Evolutionary conservation across 768 basidiomycete species (phyloP).

Genomic region (Candolleomyces eurysporus): DNA sequence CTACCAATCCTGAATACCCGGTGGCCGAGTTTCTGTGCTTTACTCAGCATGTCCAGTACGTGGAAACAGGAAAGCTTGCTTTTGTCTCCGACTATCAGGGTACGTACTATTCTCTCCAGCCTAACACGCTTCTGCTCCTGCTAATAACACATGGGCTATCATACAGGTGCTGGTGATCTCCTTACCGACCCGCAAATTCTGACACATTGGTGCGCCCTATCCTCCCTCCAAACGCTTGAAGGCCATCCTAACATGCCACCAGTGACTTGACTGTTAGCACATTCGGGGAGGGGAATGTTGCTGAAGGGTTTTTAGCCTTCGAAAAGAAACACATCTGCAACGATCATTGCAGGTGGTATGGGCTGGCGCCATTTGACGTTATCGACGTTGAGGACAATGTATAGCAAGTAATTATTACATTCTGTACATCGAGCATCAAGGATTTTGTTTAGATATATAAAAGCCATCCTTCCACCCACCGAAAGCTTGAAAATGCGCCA

Average conservation of each 20-base stretch:
- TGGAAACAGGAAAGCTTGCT: constrained; percentile 6
- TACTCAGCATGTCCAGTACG: constrained; percentile 18
- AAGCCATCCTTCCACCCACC: too few species aligned
- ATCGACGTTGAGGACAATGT: too few species aligned
- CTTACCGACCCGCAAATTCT: constrained; percentile 20
- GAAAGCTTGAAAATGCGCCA: too few species aligned
- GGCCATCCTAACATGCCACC: neutral
- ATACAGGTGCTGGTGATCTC: constrained; percentile 9
- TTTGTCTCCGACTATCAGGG: constrained; percentile 18
- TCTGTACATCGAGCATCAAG: too few species aligned
- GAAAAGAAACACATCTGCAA: constrained; percentile 6
- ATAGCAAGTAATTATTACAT: too few species aligned
- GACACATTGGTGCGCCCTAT: neutral
- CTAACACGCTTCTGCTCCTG: neutral
- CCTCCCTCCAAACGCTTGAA: neutral
- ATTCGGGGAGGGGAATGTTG: too few species aligned
- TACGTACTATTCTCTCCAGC: neutral
- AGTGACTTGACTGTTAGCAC: neutral
- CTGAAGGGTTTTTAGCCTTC: constrained; percentile 6
- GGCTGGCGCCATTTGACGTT: constrained; percentile 3
- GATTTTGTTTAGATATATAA: too few species aligned
- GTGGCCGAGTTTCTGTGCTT: constrained; percentile 14
- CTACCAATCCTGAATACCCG: neutral
- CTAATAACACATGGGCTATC: neutral
- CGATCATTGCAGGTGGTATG: constrained; percentile 12